Evolutionary conservation across 768 basidiomycete species (phyloP), one percentile per base, ranked within the genome.

Genomic region (Boletus vinaceobasis): DNA sequence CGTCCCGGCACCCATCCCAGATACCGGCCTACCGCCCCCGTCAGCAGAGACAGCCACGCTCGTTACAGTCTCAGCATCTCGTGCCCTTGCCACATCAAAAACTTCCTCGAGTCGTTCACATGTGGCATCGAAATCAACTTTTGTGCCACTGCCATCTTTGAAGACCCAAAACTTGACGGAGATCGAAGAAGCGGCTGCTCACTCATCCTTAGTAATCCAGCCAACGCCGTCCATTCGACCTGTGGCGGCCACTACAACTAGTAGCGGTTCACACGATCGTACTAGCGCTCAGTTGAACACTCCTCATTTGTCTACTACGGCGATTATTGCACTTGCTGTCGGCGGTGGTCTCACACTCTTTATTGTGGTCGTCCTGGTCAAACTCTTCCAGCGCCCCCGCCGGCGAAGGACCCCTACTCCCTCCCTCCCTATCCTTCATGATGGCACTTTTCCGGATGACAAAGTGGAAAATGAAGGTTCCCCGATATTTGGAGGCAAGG

Each of bases 401-500:
- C 77, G 77, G 37, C 79, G 76, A 44, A 73, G 71, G n/a, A 80
- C 77, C 19, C 86, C 82, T 7, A 84, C 77, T n/a, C 88, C 87
- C 4, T 90, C 88, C 31, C 75, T 86, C n/a, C 88, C 88, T 0
- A 85, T 88, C 44, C 73, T 86, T 13, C 82, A 86, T 53, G 83
- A 87, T 37, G 73, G 71, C 13, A 79, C 75, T 56, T 67, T 76
- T 13, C 78, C 80, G 26, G 75, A 77, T 39, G 74, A 82, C 38
- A 69, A 68, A 44, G 75, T 71, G 53, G 70, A 74, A 35, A 65
- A 74, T 8, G 80, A 84, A 51, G 84, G 84, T 26, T 89, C 88
- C 3, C 87, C 86, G 26, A 71, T 90, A 35, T 90, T 91, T 60
- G 88, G 88, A n/a, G 88, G 89, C 2, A 83, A 84, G 61, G 87